Evolutionary conservation across 305 asterid genomes (phyloP).

Genomic region (Fraxinus platypoda): DNA sequence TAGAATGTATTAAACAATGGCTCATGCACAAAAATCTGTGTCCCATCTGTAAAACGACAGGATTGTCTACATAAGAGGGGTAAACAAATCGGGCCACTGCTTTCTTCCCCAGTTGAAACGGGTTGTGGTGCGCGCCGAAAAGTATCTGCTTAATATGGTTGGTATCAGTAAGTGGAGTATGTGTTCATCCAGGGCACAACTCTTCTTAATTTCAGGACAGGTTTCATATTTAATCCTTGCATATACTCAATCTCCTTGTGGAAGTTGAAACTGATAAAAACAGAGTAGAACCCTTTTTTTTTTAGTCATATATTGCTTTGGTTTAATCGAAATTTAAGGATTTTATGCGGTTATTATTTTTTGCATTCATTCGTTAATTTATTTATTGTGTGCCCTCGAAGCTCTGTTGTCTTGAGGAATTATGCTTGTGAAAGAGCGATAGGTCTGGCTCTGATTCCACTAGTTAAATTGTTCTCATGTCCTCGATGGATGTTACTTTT

Average conservation of each 20-base stretch:
- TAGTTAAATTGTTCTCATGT: background rate
- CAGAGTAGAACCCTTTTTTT: background rate
- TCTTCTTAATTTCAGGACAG: background rate
- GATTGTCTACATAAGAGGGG: constrained; percentile 27
- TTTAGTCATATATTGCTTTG: background rate
- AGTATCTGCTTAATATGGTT: background rate
- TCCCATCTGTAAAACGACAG: constrained; percentile 44
- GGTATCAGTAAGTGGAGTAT: background rate
- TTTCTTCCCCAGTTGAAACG: background rate
- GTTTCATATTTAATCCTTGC: background rate
- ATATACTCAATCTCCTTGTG: background rate
- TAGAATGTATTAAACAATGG: constrained; percentile 44
- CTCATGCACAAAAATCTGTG: constrained; percentile 43
- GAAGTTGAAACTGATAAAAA: background rate
- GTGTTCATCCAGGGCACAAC: background rate
- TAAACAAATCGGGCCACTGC: background rate
- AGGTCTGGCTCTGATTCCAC: background rate
- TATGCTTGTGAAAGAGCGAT: background rate
- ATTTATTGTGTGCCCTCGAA: background rate
- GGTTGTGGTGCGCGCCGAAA: background rate
- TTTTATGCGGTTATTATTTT: background rate
- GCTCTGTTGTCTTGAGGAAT: background rate
- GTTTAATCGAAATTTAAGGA: background rate
- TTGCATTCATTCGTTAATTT: background rate
- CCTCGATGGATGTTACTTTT: background rate